Conservation (phyloP, 176 grass and related monocot genomes). For the Rhynchospora breviuscula region DNA sequence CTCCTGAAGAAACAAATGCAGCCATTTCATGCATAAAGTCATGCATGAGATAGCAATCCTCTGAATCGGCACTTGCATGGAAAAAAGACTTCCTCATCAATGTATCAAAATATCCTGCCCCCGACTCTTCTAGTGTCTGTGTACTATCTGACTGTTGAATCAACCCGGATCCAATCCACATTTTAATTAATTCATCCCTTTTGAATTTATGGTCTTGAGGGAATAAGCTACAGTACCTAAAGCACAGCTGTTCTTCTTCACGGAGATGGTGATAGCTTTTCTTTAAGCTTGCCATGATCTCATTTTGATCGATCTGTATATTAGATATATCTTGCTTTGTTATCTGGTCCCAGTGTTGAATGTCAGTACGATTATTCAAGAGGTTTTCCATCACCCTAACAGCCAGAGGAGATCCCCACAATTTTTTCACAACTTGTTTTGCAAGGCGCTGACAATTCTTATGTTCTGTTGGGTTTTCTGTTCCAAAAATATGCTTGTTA, state of each 20-base stretch:
- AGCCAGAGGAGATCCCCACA: constrained; percentile 26
- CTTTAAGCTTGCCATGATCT: constrained; percentile 4
- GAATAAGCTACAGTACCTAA: constrained; percentile 39
- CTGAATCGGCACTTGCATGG: neutral
- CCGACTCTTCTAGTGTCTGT: neutral
- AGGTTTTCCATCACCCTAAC: constrained; percentile 23
- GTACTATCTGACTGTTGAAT: neutral
- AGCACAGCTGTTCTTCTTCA: constrained; percentile 15
- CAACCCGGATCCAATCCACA: constrained; percentile 16
- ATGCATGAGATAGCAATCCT: constrained; percentile 25
- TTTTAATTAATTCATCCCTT: constrained; percentile 8
- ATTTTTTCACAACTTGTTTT: neutral
- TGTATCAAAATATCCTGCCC: neutral
- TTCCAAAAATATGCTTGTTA: constrained; percentile 16
- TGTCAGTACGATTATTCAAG: neutral
- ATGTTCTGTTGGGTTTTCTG: neutral
- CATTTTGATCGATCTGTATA: neutral
- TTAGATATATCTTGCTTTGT: neutral
- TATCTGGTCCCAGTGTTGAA: constrained; percentile 17
- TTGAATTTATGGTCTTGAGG: constrained; percentile 24
- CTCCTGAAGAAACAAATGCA: constrained; percentile 25
- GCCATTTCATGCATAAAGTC: constrained; percentile 38
- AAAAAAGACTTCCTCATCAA: constrained; percentile 29
- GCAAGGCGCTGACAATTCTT: neutral
- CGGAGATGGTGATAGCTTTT: constrained; percentile 29